Base-by-base conservation (phyloP, 176 grass and related monocot species). In the Oryza glumipatula region DNA sequence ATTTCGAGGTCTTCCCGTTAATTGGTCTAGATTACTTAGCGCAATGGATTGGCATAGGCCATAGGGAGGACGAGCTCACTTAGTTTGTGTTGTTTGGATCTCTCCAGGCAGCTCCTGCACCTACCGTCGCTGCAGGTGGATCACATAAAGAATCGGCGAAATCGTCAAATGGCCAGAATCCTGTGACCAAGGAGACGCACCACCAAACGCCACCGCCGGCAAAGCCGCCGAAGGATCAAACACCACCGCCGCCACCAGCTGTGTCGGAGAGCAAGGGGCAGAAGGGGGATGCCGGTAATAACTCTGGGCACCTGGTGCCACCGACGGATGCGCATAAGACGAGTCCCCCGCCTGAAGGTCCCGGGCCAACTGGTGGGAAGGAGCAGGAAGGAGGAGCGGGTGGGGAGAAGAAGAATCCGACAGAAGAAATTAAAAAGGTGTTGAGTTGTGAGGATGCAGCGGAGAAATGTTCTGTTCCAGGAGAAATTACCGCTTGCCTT, bases 401-500 rank as follows among this genome's bases (percentile, higher is more conserved):
- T 65, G 24, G 64, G 6, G 76, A 24, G 51, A 73, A 45, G 67
- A 46, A 72, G 17, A 74, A 14, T 5, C 24, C 65, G 0, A 13
- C 35, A 0, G 36, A 56, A 23, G 68, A 39, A 58, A 23, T 43
- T 30, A 77, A 72, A 63, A 60, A 67, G 45, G 73, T 13, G 6
- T 51, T 28, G 73, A 48, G 77, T 22, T 89, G 88, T 67, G 36
- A 70, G 2, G 81, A 64, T 74, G 9, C 70, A 12, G 43, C 48
- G 35, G 41, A 68, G 4, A 74, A 19, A 38, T 90, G 89, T 46
- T 24, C 7, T 3, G 12, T 73, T 28, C 16, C 16, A 19, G 71
- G 35, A 19, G 9, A 78, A 11, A 39, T 90, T 24, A 76, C 11
- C 43, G 84, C 89, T 65, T 90, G 89, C 41, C 84, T 90, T 68